Conservation (phyloP, 768 basidiomycete genomes). For the Sistotremastrum suecicum region DNA sequence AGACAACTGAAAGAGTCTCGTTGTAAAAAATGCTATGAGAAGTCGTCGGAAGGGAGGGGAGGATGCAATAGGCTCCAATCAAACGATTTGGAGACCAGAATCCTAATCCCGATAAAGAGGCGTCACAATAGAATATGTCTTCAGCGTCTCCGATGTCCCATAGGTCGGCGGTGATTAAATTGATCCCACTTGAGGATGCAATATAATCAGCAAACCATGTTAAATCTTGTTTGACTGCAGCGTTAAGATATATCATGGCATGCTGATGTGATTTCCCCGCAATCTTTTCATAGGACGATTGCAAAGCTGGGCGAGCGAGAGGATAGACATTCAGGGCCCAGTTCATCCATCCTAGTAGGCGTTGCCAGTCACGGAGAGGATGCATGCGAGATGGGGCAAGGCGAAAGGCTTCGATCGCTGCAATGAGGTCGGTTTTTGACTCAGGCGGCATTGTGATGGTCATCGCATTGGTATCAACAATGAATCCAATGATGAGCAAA, state of each 20-base stretch:
- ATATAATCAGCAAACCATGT: slow-evolving; percentile 20
- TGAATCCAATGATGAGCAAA: slow-evolving; percentile 25
- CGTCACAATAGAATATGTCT: slow-evolving; percentile 11
- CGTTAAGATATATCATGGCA: slow-evolving; percentile 17
- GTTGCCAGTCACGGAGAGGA: slow-evolving; percentile 14
- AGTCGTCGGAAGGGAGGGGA: too few species aligned
- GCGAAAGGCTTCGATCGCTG: slow-evolving; percentile 5
- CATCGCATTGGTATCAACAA: slow-evolving; percentile 21
- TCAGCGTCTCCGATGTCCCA: slow-evolving; percentile 6
- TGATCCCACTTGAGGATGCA: slow-evolving; percentile 8
- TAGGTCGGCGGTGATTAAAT: slow-evolving; percentile 7
- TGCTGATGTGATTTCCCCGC: slow-evolving; percentile 10
- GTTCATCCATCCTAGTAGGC: slow-evolving; percentile 23
- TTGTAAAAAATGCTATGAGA: slow-evolving; percentile 3
- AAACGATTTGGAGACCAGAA: slow-evolving; percentile 8
- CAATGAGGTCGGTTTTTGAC: slow-evolving; percentile 8
- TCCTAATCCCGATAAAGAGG: slow-evolving; percentile 9
- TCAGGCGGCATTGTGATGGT: slow-evolving; percentile 14
- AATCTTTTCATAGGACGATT: slow-evolving; percentile 21
- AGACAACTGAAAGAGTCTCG: slow-evolving; percentile 1
- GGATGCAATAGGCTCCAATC: slow-evolving; percentile 1
- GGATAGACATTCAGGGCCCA: slow-evolving; percentile 29
- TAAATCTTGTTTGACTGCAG: slow-evolving; percentile 14
- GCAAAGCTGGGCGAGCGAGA: slow-evolving; percentile 18
- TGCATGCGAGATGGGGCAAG: slow-evolving; percentile 1